Evolutionary conservation across 2,329 filamentous ascomycete species (phyloP), one percentile per base, ranked within the genome.

Genomic region (Trichothecium roseum): DNA sequence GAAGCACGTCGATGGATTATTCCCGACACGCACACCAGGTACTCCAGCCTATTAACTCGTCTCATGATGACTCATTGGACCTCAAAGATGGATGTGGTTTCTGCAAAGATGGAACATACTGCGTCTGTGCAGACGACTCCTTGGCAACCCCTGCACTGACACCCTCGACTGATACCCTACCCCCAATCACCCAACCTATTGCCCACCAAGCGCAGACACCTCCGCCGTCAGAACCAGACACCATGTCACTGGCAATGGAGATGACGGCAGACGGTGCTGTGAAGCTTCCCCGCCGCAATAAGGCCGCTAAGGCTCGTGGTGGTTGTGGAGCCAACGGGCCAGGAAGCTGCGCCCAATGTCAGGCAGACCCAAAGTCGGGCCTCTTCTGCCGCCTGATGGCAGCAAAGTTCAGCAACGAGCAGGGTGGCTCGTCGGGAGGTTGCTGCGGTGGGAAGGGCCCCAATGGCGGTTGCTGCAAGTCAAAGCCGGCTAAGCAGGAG

Each of bases 331-430:
- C 73, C 27, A 80, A 80, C 36, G 83, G 82, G 0, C 84, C 84
- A 1, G 84, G 84, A 8, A 83, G 80, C 13, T 91, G 84, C 51
- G 73, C 80, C 4, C 83, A 89, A 59, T 91, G 84, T 52, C 69
- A 81, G 40, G 67, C 75, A 2, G 84, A 89, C 51, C 83, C 84
- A 14, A 80, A 81, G 51, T 85, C 84, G 3, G 84, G 82, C 2
- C 72, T 88, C 27, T 91, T 91, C 63, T 91, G 84, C 58, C 81
- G 84, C 42, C 81, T 83, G 9, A 73, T 89, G 35, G 82, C 84
- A 17, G 83, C 83, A 41, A 80, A 65, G 45, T 62, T 74, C 40
- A 62, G 66, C 40, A 64, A 63, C 40, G 59, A 63, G 33, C 50
- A 54, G 15, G 56, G 57, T 17, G 39, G 42, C 18, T 40, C 51